Evolutionary conservation across 2,329 filamentous ascomycete genomes (phyloP).

Genomic region (Microthyrium microscopicum): DNA sequence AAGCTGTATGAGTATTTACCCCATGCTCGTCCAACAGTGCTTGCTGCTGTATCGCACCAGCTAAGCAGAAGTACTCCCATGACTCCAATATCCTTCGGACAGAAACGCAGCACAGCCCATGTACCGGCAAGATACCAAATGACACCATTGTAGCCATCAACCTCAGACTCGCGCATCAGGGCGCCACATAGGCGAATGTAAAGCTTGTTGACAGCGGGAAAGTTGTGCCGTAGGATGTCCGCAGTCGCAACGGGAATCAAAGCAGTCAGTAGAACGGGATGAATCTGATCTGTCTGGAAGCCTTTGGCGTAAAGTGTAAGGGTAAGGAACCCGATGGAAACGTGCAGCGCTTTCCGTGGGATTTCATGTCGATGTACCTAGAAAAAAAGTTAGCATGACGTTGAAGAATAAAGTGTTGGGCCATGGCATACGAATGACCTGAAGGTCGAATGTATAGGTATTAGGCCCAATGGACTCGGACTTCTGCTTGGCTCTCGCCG

Average conservation of each 20-base stretch:
- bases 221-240: slow-evolving; percentile 72
- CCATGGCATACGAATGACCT: slow-evolving; percentile 53
- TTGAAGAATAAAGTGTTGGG: no score
- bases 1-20: slow-evolving; percentile 78
- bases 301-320: slow-evolving; percentile 71
- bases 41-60: slow-evolving; percentile 96
- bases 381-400: neutral
- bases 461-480: slow-evolving; percentile 81
- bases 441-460: slow-evolving; percentile 89
- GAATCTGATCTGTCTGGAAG: slow-evolving; percentile 58
- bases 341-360: slow-evolving; percentile 79
- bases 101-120: slow-evolving; percentile 69
- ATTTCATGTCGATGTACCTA: slow-evolving; percentile 81
- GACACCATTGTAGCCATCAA: slow-evolving; percentile 85
- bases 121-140: slow-evolving; percentile 91
- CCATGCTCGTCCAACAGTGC: slow-evolving; percentile 80
- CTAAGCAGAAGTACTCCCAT: slow-evolving; percentile 80
- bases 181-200: slow-evolving; percentile 77
- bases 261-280: slow-evolving; percentile 65
- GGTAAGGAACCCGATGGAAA: slow-evolving; percentile 91
- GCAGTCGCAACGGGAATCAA: slow-evolving; percentile 70
- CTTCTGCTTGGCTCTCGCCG: slow-evolving; percentile 84
- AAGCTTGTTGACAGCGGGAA: slow-evolving; percentile 62
- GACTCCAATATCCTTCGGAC: slow-evolving; percentile 85
- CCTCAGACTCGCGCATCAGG: slow-evolving; percentile 94